phyloP scores from a whole-genome alignment of 208 protist genomes.

The Trypanosoma caninum region DNA sequence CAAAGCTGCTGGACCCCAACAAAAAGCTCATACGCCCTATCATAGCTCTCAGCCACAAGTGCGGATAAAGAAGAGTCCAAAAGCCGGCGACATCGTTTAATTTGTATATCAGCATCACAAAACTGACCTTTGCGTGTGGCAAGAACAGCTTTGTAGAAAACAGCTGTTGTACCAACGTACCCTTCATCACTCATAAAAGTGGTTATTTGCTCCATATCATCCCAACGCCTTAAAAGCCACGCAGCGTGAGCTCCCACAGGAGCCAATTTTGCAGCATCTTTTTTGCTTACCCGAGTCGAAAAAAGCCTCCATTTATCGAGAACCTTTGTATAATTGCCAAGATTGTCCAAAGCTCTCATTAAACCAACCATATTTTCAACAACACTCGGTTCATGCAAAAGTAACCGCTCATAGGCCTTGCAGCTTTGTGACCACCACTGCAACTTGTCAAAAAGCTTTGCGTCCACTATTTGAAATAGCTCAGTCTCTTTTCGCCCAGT shows the following conservation, averaged over 20 bases:
- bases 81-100: constrained; percentile 86
- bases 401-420: constrained; percentile 75
- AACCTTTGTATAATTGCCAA: constrained; percentile 94
- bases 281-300: constrained; percentile 51
- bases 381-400: constrained; percentile 81
- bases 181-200: constrained; percentile 85
- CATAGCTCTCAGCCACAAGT: constrained; percentile 97
- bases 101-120: constrained; percentile 70
- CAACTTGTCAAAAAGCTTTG: constrained; percentile 95
- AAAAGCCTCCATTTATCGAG: constrained; percentile 77
- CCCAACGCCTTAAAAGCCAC: constrained; percentile 94
- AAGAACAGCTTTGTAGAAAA: constrained; percentile 92
- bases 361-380: constrained; percentile 91
- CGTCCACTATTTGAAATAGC: constrained; percentile 82
- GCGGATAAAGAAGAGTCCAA: constrained; percentile 95
- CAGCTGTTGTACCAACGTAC: constrained; percentile 83
- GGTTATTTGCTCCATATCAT: constrained; percentile 92
- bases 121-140: constrained; percentile 71
- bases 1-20: constrained; percentile 98
- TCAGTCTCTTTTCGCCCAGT: constrained; percentile 65
- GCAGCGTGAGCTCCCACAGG: constrained; percentile 94
- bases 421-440: constrained; percentile 98
- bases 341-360: constrained; percentile 96
- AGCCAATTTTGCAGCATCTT: constrained; percentile 85
- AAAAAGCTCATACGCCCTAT: constrained; percentile 96